A percentile compares a stretch with the other conserved stretches of the same genome.
Evolutionary conservation across 73 alveolate species (phyloP).

Genomic region (Tetrahymena malaccensis): DNA sequence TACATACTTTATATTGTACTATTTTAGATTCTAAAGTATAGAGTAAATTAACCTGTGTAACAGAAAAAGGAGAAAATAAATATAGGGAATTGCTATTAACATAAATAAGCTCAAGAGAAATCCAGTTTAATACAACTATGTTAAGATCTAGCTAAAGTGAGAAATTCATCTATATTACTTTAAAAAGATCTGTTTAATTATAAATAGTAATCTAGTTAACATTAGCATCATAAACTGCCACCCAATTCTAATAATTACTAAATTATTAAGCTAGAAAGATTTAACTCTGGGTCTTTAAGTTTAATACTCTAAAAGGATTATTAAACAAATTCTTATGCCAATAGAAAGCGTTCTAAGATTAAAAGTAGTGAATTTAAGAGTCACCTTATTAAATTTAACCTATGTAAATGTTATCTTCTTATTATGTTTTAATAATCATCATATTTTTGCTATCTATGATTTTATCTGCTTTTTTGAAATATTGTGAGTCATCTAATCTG

Average conservation of each 20-base stretch:
- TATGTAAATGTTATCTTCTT: neutral
- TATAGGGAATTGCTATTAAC: neutral
- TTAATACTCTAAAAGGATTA: neutral
- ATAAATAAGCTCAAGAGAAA: too few species aligned
- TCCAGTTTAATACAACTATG: neutral
- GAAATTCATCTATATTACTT: too few species aligned
- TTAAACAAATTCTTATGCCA: neutral
- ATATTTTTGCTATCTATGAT: neutral
- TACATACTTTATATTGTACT: neutral
- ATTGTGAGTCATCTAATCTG: neutral
- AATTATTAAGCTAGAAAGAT: neutral
- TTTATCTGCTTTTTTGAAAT: neutral
- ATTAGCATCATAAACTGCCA: neutral
- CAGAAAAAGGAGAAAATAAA: neutral
- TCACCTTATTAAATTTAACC: neutral
- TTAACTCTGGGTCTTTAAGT: neutral
- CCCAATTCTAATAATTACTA: too few species aligned
- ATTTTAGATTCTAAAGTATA: neutral
- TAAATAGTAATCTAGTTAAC: neutral
- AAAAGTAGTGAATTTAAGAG: neutral
- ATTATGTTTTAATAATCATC: neutral
- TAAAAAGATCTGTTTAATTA: too few species aligned
- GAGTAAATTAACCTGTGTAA: too few species aligned
- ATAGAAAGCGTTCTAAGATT: neutral
- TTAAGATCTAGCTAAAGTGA: neutral